phyloP scores from a whole-genome alignment of 2,329 filamentous ascomycete species.

The Penicillium hordei region DNA sequence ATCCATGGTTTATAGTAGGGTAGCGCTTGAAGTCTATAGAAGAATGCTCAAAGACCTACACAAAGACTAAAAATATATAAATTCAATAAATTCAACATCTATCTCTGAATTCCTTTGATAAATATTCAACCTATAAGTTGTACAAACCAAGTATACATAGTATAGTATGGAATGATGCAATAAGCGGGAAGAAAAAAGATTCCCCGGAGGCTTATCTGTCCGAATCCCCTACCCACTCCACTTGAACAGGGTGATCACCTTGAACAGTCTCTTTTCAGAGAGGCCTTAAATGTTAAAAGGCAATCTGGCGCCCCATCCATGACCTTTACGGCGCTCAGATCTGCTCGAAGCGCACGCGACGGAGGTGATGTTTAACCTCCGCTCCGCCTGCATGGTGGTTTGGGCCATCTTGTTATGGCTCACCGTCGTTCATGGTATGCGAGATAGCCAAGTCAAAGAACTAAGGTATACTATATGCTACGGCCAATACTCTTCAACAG shows the following conservation, averaged over 20 bases:
- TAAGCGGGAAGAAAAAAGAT: conserved; percentile 13
- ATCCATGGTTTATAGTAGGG: neutral
- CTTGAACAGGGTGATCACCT: neutral
- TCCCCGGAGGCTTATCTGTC: conserved; percentile 35
- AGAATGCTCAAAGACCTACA: neutral
- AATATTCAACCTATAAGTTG: neutral
- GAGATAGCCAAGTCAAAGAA: conserved; percentile 35
- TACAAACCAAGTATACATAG: neutral
- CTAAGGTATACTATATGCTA: conserved; percentile 31
- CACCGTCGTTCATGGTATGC: conserved; percentile 37
- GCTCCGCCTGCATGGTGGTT: conserved; percentile 34
- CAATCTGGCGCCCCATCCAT: conserved; percentile 24
- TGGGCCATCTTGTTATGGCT: conserved; percentile 41
- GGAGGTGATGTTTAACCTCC: conserved; percentile 38
- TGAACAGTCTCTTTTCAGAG: neutral
- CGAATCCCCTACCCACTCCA: conserved; percentile 17
- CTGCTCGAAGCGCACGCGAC: conserved; percentile 43
- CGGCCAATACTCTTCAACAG: neutral
- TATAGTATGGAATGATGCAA: conserved; percentile 17
- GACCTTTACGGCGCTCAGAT: conserved; percentile 22
- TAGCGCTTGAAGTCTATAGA: neutral
- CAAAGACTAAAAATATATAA: neutral
- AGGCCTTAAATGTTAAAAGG: neutral
- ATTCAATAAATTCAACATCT: neutral
- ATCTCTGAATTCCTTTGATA: neutral